These are phyloP conservation scores for Aspergillus bombycis DNA, from an alignment of 2,329 filamentous ascomycete genomes.

Conservation along the genomic window DNA sequence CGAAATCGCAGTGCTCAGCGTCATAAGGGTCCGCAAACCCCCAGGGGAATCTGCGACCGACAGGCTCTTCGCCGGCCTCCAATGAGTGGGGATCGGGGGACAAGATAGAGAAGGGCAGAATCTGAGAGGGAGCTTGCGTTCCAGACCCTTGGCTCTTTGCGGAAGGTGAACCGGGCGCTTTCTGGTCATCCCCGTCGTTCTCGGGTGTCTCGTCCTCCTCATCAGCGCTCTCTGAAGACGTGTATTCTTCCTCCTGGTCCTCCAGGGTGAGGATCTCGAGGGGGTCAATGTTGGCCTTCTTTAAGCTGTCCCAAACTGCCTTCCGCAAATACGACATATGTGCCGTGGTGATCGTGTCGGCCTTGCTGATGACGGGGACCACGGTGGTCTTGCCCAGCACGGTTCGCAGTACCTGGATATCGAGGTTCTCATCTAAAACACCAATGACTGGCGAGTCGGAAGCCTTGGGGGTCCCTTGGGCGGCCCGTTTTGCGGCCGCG, in stretches of 20 bases:
- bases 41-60: slow-evolving; percentile 93
- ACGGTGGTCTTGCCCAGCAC: slow-evolving; percentile 93
- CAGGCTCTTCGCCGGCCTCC: slow-evolving; percentile 55
- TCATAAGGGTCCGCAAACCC: slow-evolving; percentile 95
- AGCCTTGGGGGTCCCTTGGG: slow-evolving; percentile 57
- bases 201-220: slow-evolving; percentile 43
- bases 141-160: slow-evolving; percentile 37
- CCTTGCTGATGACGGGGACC: slow-evolving; percentile 93
- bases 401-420: slow-evolving; percentile 84
- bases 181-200: slow-evolving; percentile 29
- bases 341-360: slow-evolving; percentile 91
- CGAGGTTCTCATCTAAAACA: slow-evolving; percentile 82
- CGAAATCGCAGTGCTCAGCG: slow-evolving; percentile 89
- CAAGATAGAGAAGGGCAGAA: slow-evolving; percentile 88
- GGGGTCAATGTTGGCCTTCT: slow-evolving; percentile 83
- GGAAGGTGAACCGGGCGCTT: slow-evolving; percentile 21
- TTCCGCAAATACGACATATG: slow-evolving; percentile 94
- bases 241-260: slow-evolving; percentile 68
- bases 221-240: slow-evolving; percentile 51
- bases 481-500: slow-evolving; percentile 62
- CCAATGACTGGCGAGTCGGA: slow-evolving; percentile 55
- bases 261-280: slow-evolving; percentile 84
- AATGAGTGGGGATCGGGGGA: slow-evolving; percentile 81
- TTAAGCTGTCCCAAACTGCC: slow-evolving; percentile 85
- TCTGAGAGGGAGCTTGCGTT: slow-evolving; percentile 56